Evolutionary conservation across 2,329 filamentous ascomycete species (phyloP).

Genomic region (Pseudopithomyces maydicus): DNA sequence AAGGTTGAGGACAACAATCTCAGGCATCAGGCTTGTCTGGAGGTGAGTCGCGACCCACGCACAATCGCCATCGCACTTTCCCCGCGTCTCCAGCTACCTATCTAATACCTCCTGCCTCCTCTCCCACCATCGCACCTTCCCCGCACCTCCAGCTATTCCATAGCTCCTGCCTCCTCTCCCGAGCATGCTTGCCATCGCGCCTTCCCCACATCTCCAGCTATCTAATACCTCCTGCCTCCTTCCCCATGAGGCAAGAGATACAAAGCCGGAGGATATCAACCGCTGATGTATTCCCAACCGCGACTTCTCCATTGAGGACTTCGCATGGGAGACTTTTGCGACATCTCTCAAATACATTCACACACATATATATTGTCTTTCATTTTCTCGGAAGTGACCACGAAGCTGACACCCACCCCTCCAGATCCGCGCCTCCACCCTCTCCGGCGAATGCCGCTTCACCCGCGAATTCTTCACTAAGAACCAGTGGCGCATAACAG

Average conservation of each 20-base stretch:
- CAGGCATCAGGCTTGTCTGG: conserved; percentile 89
- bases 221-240: conserved; percentile 8
- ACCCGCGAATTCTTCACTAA: conserved; percentile 81
- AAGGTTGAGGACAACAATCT: conserved; percentile 85
- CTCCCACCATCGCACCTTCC: background rate
- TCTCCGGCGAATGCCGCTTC: conserved; percentile 94
- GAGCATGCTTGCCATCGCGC: too few relatives aligned
- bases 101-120: too few relatives aligned
- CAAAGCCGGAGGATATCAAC: conserved; percentile 4
- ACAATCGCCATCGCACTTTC: background rate
- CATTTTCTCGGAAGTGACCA: too few relatives aligned
- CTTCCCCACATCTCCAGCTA: background rate
- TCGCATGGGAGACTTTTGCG: background rate
- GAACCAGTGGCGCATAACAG: conserved; percentile 85
- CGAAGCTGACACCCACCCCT: too few relatives aligned
- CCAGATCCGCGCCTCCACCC: conserved; percentile 87
- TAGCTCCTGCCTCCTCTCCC: conserved; percentile 4
- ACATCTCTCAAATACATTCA: too few relatives aligned
- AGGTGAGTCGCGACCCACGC: too few relatives aligned
- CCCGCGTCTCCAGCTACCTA: background rate
- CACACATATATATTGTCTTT: too few relatives aligned
- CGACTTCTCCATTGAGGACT: background rate
- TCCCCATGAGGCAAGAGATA: conserved; percentile 3
- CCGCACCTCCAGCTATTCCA: conserved; percentile 2
- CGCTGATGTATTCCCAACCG: background rate